Base-by-base conservation (phyloP, 768 basidiomycete genomes). In the Jaapia argillacea region DNA sequence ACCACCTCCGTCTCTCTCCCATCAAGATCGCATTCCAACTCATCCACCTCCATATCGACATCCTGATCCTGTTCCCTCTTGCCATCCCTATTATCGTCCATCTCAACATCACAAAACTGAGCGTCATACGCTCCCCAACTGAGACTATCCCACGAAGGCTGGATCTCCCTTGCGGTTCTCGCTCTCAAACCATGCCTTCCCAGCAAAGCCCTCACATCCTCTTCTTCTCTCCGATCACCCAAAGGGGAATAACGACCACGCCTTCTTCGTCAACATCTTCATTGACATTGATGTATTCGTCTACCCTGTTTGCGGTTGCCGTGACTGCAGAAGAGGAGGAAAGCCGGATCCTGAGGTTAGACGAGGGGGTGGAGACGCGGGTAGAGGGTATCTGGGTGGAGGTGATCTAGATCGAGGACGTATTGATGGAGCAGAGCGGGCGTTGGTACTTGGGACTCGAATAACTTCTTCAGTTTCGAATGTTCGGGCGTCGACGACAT, bases 401-500 rank as follows among this genome's bases (percentile, higher is more conserved):
- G 42, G 27, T 10, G 31, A 39, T 4, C 54, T 48, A 40, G 40
- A 39, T 18, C 48, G 42, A 28, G n/a, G n/a, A n/a, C n/a, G n/a
- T n/a, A n/a, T n/a, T n/a, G n/a, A n/a, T n/a, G n/a, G n/a, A n/a
- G n/a, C n/a, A n/a, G n/a, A n/a, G n/a, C n/a, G n/a, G n/a, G n/a
- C n/a, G n/a, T n/a, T n/a, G n/a, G n/a, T n/a, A n/a, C n/a, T 38
- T 3, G 80, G 81, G 36, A 83, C 69, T 42, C 69, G 74, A 18
- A 87, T 58, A 14, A 81, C 70, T 47, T 86, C 79, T 48, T 85
- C 80, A 4, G 73, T 74, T 55, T 89, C 81, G 52, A 93, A 93
- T 0, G 88, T 92, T 36, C 79, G 72, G 3, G 90, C 88, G 54
- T 96, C 92, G 40, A 94, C 67, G 45, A 93, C 69, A 54, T 96